These are phyloP conservation scores for Candida verbasci DNA, from an alignment of 805 yeast species.

Conservation along the genomic window DNA sequence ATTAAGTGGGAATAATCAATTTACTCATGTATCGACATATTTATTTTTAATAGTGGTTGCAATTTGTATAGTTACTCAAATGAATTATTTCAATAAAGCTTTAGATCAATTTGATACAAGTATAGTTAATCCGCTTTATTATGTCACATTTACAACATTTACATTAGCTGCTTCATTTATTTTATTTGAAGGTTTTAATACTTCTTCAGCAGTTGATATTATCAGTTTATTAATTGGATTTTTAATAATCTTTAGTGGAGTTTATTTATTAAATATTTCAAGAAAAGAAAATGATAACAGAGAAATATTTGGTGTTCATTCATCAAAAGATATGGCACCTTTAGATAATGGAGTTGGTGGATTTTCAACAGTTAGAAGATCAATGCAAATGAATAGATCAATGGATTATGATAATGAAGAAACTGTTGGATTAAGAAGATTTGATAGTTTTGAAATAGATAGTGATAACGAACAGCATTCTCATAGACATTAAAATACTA, in stretches of 20 bases:
- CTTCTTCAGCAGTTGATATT: conserved; percentile 72
- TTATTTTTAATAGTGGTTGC: conserved; percentile 74
- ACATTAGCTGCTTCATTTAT: conserved; percentile 84
- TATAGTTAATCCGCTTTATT: conserved; percentile 85
- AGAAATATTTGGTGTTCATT: conserved; percentile 59
- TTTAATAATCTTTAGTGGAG: conserved; percentile 83
- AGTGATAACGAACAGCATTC: conserved; percentile 39
- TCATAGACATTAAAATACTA: neutral
- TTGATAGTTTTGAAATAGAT: conserved; percentile 58
- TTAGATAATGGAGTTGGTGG: conserved; percentile 82
- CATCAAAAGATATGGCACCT: conserved; percentile 51
- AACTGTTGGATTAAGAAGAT: conserved; percentile 52
- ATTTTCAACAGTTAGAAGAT: conserved; percentile 64
- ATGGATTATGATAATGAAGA: conserved; percentile 39
- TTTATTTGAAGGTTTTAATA: conserved; percentile 81
- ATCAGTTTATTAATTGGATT: conserved; percentile 82
- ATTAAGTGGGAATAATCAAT: conserved; percentile 80
- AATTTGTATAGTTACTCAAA: conserved; percentile 80
- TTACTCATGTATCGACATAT: conserved; percentile 79
- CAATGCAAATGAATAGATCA: conserved; percentile 59
- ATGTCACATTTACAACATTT: conserved; percentile 87
- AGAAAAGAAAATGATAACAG: conserved; percentile 57
- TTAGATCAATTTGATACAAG: conserved; percentile 91
- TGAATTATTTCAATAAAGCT: conserved; percentile 93
- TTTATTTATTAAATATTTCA: conserved; percentile 73